phyloP scores from a whole-genome alignment of 129 eudicot genomes.

The Glebionis coronaria region DNA sequence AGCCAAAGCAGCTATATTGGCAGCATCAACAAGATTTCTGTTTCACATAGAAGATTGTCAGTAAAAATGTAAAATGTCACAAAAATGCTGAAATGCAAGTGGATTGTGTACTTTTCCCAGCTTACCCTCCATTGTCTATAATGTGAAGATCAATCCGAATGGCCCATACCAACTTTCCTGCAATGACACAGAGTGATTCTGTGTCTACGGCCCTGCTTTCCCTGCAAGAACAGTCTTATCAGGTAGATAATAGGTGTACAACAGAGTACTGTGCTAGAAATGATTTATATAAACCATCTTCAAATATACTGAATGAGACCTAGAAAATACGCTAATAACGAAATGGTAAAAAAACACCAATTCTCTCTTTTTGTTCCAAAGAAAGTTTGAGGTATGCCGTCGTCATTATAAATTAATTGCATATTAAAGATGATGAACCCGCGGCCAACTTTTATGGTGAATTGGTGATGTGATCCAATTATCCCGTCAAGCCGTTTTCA shows the following conservation, averaged over 20 bases:
- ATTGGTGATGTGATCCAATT: too few species aligned
- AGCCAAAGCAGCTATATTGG: conserved; percentile 95
- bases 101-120: conserved; percentile 5
- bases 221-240: conserved; percentile 42
- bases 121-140: conserved; percentile 95
- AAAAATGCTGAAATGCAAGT: not conserved
- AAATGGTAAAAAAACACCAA: too few species aligned
- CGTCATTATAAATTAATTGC: too few species aligned
- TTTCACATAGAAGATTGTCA: not conserved
- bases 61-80: not conserved
- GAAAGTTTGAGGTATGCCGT: too few species aligned
- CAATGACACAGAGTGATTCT: conserved; percentile 89
- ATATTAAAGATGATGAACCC: too few species aligned
- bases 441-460: too few species aligned
- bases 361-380: too few species aligned
- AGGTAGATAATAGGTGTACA: not conserved
- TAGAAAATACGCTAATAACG: not conserved
- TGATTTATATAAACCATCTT: not conserved
- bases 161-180: conserved; percentile 93
- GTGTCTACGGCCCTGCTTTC: conserved; percentile 97
- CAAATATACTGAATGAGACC: not conserved
- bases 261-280: too few species aligned
- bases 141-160: conserved; percentile 86
- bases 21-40: conserved; percentile 98
- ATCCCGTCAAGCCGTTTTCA: too few species aligned